Percentiles rank a stretch among this genome's conserved stretches.
phyloP scores from a whole-genome alignment of 441 rosid genomes.

The Pelargonium citronellum region DNA sequence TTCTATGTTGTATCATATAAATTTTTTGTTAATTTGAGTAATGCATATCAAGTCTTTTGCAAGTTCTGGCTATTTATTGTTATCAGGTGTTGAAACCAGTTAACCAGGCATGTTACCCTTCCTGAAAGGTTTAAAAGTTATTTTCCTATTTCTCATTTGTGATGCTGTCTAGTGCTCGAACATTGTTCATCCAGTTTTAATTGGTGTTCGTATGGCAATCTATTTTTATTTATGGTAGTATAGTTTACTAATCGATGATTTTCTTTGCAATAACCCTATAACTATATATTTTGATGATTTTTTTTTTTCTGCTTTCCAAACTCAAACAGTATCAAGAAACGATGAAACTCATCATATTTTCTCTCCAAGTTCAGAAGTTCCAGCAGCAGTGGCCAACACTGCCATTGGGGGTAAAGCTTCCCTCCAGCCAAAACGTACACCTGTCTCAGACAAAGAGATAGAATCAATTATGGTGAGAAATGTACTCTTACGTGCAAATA shows the following conservation, averaged over 20 bases:
- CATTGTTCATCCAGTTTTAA: not conserved
- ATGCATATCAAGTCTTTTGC: not conserved
- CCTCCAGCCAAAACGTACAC: constrained; percentile 80
- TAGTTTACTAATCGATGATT: not conserved
- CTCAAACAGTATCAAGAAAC: constrained; percentile 22
- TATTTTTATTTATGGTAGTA: not conserved
- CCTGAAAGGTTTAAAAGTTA: not conserved
- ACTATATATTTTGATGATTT: not conserved
- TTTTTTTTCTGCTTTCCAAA: constrained; percentile 27
- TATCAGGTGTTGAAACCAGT: not conserved
- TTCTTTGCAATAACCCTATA: not conserved
- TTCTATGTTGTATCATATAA: not conserved
- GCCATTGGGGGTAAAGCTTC: constrained; percentile 82
- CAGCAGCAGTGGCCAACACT: constrained; percentile 50
- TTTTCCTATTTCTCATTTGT: not conserved
- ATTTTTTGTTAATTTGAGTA: not conserved
- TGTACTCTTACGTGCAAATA: not conserved
- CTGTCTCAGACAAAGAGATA: constrained; percentile 71
- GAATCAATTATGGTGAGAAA: constrained; percentile 62
- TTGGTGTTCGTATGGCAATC: not conserved
- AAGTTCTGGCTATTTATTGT: not conserved
- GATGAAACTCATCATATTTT: constrained; percentile 18
- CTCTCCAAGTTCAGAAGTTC: constrained; percentile 51
- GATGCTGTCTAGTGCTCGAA: not conserved
- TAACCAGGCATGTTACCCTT: not conserved